Percentiles rank a stretch among this genome's conserved stretches.
phyloP scores from a whole-genome alignment of 108 stramenopile species.

The Pseudonitzschia multistriata region DNA sequence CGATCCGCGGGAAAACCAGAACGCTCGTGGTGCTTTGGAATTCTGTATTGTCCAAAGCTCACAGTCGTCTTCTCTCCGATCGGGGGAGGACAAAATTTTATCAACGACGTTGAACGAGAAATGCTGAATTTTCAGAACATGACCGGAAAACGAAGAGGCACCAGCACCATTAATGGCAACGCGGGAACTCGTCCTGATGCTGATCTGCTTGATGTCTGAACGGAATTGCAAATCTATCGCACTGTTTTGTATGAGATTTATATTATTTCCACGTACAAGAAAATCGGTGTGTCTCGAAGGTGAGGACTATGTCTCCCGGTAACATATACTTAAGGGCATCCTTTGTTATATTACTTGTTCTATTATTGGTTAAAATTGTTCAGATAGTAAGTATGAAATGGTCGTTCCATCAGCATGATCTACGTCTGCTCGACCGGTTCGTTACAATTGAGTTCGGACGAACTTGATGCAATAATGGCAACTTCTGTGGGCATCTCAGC shows the following conservation, averaged over 20 bases:
- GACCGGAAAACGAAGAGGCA: background rate
- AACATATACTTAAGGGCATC: background rate
- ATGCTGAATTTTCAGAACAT: slow-evolving; percentile 57
- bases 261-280: background rate
- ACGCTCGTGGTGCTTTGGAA: slow-evolving; percentile 60
- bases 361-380: background rate
- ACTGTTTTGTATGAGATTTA: background rate
- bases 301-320: background rate
- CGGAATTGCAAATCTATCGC: background rate
- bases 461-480: background rate
- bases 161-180: slow-evolving; percentile 2
- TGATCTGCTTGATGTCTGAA: slow-evolving; percentile 38
- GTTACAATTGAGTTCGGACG: background rate
- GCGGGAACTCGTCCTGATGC: slow-evolving; percentile 19
- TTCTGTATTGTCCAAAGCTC: slow-evolving; percentile 70
- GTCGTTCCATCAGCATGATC: background rate
- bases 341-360: background rate
- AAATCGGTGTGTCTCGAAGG: background rate
- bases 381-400: background rate
- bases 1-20: slow-evolving; percentile 82
- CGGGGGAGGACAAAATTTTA: slow-evolving; percentile 72
- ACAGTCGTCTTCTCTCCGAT: slow-evolving; percentile 81
- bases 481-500: slow-evolving; percentile 46
- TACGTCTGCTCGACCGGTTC: background rate
- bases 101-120: slow-evolving; percentile 82